phyloP scores from a whole-genome alignment of 2,329 filamentous ascomycete genomes.

The Coniochaeta hoffmannii region DNA sequence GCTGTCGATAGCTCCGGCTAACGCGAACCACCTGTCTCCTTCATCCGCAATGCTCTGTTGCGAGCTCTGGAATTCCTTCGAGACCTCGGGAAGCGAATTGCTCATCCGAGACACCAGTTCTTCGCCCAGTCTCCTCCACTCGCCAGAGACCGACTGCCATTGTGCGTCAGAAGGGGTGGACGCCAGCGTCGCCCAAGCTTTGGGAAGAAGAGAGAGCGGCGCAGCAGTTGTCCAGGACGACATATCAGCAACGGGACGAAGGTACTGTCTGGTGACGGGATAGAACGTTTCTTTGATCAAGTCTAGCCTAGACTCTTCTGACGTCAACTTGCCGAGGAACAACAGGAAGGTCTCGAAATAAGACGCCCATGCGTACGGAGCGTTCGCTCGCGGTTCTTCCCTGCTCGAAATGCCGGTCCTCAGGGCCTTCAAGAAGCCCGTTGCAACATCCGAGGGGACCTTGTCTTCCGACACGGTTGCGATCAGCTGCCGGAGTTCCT shows the following conservation, averaged over 20 bases:
- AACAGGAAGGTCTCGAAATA: slow-evolving; percentile 61
- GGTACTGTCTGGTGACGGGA: slow-evolving; percentile 46
- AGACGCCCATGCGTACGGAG: slow-evolving; percentile 62
- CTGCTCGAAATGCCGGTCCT: slow-evolving; percentile 63
- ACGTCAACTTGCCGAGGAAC: slow-evolving; percentile 38
- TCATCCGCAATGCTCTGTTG: slow-evolving; percentile 62
- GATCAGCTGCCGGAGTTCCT: slow-evolving; percentile 56
- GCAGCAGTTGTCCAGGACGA: slow-evolving; percentile 25
- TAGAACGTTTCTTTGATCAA: slow-evolving; percentile 44
- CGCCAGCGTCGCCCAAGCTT: slow-evolving; percentile 38
- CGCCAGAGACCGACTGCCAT: slow-evolving; percentile 38
- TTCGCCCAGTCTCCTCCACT: slow-evolving; percentile 58
- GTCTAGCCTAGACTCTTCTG: slow-evolving; percentile 33
- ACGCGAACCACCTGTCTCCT: slow-evolving; percentile 59
- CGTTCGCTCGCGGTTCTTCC: slow-evolving; percentile 66
- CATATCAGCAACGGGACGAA: slow-evolving; percentile 37
- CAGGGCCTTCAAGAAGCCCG: slow-evolving; percentile 58
- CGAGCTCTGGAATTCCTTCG: slow-evolving; percentile 66
- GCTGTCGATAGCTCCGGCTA: slow-evolving; percentile 39
- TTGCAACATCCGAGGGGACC: slow-evolving; percentile 39
- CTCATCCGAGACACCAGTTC: slow-evolving; percentile 60
- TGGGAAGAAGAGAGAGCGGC: slow-evolving; percentile 31
- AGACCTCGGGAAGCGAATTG: slow-evolving; percentile 73
- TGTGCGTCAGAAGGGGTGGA: slow-evolving; percentile 33
- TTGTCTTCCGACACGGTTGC: slow-evolving; percentile 45